Conservation (phyloP, 192 early-diverging fungal genomes). For the Helicostylum pulchrum region DNA sequence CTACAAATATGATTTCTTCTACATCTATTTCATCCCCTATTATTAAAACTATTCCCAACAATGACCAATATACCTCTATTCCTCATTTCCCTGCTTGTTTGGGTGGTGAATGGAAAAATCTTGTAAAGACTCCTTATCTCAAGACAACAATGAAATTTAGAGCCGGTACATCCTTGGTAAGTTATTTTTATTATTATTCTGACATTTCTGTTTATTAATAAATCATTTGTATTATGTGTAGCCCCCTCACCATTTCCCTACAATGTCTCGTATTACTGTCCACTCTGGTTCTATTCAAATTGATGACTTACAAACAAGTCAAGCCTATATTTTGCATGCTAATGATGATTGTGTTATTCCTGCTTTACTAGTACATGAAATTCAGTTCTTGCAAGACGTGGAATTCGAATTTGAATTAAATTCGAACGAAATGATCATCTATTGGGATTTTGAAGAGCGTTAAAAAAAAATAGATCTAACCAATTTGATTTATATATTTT, state of each 20-base stretch:
- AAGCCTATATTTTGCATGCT: conserved; percentile 19
- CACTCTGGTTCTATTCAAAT: conserved; percentile 19
- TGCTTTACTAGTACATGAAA: conserved; percentile 23
- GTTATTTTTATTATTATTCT: not conserved
- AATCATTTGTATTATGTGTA: not conserved
- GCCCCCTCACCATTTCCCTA: conserved; percentile 28
- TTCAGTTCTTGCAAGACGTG: conserved; percentile 21
- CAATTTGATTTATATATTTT: no score
- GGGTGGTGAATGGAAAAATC: conserved; percentile 26
- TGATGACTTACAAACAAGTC: conserved; percentile 14
- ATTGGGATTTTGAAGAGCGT: conserved; percentile 35
- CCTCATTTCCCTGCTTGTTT: conserved; percentile 29
- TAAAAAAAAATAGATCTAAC: conserved; percentile 4
- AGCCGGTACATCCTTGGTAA: conserved; percentile 22
- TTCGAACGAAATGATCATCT: conserved; percentile 21
- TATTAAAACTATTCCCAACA: not conserved
- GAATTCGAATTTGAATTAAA: conserved; percentile 27
- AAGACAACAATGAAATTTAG: conserved; percentile 27
- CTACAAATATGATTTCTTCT: conserved; percentile 2
- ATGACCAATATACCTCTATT: conserved; percentile 19
- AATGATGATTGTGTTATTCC: conserved; percentile 23
- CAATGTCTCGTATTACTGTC: conserved; percentile 17
- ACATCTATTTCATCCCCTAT: conserved; percentile 11
- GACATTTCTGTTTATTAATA: not conserved
- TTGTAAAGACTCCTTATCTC: conserved; percentile 20